Conservation (phyloP, 73 alveolate species). For the Uronychia setigera region DNA sequence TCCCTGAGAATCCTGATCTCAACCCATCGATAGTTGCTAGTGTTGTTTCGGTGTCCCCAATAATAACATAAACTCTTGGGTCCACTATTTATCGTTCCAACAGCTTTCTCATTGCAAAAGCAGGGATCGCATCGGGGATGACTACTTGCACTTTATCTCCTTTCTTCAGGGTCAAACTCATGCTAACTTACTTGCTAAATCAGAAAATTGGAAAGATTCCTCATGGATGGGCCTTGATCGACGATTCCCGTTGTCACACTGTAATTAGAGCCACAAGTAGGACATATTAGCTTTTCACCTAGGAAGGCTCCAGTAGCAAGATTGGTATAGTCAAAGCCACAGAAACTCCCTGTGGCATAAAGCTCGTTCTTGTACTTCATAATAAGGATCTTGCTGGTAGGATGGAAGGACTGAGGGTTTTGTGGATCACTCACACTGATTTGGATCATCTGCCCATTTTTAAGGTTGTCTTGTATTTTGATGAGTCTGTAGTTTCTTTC, state of each 20-base stretch:
- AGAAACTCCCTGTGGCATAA: constrained; percentile 44
- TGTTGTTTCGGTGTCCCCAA: constrained; percentile 64
- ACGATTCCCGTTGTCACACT: constrained; percentile 37
- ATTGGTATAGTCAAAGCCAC: constrained; percentile 61
- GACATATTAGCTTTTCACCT: constrained; percentile 60
- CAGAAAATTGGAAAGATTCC: constrained; percentile 40
- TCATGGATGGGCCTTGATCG: constrained; percentile 62
- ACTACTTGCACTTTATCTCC: constrained; percentile 22
- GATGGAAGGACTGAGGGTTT: constrained; percentile 31
- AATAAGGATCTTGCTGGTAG: constrained; percentile 43
- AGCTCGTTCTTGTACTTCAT: constrained; percentile 25
- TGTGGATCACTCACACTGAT: constrained; percentile 52
- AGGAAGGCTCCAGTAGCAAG: constrained; percentile 42
- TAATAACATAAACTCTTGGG: constrained; percentile 47
- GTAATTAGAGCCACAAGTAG: constrained; percentile 60
- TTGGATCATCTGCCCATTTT: constrained; percentile 54
- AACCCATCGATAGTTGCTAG: constrained; percentile 42
- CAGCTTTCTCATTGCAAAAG: constrained; percentile 31
- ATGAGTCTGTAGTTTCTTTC: constrained; percentile 39
- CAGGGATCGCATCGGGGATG: constrained; percentile 57
- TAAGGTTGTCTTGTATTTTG: constrained; percentile 30
- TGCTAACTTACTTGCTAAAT: neutral
- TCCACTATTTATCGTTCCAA: constrained; percentile 30
- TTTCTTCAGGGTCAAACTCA: neutral
- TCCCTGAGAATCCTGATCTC: constrained; percentile 42